phyloP scores from a whole-genome alignment of 345 rosid genomes.

The Firmiana major region DNA sequence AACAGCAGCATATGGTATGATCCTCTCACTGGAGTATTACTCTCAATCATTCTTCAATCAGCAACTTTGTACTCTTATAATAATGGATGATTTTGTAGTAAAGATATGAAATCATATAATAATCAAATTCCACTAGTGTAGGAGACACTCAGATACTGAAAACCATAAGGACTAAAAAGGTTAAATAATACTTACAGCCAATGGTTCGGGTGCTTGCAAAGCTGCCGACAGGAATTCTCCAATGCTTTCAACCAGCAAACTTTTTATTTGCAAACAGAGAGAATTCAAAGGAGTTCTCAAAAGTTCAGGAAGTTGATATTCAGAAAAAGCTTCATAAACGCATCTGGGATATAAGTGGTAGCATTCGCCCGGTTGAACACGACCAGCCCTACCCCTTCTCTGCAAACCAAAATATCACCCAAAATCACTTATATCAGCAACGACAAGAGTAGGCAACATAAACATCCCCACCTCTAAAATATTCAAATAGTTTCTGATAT shows the following conservation, averaged over 20 bases:
- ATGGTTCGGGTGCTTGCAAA: constrained; percentile 82
- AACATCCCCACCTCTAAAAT: not conserved
- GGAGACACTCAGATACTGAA: not conserved
- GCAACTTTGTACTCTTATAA: not conserved
- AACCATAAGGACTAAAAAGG: not conserved
- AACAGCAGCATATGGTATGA: not conserved
- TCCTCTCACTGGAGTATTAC: not conserved
- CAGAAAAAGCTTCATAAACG: constrained; percentile 90
- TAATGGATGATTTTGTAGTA: not conserved
- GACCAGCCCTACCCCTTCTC: constrained; percentile 99
- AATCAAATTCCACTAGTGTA: not conserved
- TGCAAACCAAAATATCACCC: constrained; percentile 30
- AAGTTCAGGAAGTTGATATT: constrained; percentile 98
- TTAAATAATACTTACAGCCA: constrained; percentile 68
- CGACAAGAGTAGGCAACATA: not conserved
- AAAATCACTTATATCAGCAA: not conserved
- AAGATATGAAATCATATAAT: not conserved
- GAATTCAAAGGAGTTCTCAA: constrained; percentile 97
- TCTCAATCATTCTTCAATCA: not conserved
- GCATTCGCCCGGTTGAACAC: constrained; percentile 92
- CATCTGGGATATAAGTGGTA: constrained; percentile 90
- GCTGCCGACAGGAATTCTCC: constrained; percentile 96
- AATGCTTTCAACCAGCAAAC: constrained; percentile 82
- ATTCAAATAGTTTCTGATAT: not conserved
- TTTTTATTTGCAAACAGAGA: constrained; percentile 98